phyloP scores from a whole-genome alignment of 2,329 filamentous ascomycete species.

The Talaromyces sp. region DNA sequence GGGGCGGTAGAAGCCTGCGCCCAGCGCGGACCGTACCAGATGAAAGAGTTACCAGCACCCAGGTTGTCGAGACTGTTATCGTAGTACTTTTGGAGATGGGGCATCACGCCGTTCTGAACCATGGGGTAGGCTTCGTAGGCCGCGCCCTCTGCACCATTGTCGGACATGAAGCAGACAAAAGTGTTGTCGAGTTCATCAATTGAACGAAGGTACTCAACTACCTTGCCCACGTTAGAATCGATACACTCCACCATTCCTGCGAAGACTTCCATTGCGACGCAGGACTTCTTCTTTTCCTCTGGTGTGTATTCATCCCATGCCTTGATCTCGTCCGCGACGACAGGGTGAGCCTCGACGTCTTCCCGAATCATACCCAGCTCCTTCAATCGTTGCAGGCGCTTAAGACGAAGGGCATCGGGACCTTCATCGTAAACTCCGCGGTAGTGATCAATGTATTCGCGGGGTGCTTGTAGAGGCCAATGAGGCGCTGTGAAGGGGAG shows the following conservation, averaged over 20 bases:
- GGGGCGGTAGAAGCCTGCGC: slow-evolving; percentile 52
- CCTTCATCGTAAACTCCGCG: slow-evolving; percentile 55
- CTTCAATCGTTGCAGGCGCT: slow-evolving; percentile 50
- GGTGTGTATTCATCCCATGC: slow-evolving; percentile 39
- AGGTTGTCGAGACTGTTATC: slow-evolving; percentile 53
- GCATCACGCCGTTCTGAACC: slow-evolving; percentile 56
- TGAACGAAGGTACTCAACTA: slow-evolving; percentile 49
- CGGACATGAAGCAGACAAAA: slow-evolving; percentile 53
- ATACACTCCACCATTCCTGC: slow-evolving; percentile 55
- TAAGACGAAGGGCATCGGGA: slow-evolving; percentile 49
- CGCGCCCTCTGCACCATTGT: slow-evolving; percentile 56
- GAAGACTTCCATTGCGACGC: slow-evolving; percentile 54
- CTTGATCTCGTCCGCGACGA: slow-evolving; percentile 49
- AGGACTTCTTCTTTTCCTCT: slow-evolving; percentile 45
- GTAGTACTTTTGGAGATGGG: slow-evolving; percentile 54
- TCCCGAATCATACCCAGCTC: slow-evolving; percentile 48
- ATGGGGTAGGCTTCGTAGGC: slow-evolving; percentile 62
- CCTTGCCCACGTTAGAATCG: slow-evolving; percentile 51
- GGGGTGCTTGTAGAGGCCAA: slow-evolving; percentile 56
- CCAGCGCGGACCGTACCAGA: slow-evolving; percentile 56
- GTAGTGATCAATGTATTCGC: slow-evolving; percentile 52
- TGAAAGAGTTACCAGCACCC: slow-evolving; percentile 49
- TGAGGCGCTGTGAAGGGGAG: slow-evolving; percentile 56
- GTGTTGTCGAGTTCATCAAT: slow-evolving; percentile 55
- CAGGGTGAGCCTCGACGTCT: slow-evolving; percentile 45